Conservation (phyloP, 2,329 filamentous ascomycete genomes). For the Pyricularia grisea region DNA sequence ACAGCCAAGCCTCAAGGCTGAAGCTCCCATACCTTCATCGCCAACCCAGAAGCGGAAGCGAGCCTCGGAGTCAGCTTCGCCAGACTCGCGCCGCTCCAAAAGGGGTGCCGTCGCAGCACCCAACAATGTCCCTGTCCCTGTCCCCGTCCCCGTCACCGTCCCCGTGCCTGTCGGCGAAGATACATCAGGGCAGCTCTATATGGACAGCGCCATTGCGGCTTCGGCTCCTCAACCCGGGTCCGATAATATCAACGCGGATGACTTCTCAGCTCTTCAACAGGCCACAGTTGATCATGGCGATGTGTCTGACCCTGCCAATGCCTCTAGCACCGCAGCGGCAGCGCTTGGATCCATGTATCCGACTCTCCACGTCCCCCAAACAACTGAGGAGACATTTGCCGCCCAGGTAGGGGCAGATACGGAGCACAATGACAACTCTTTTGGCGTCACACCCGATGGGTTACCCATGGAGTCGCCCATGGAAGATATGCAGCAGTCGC, state of each 20-base stretch:
- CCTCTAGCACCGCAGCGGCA: slow-evolving; percentile 50
- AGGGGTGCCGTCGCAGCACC: slow-evolving; percentile 30
- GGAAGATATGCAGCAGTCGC: slow-evolving; percentile 29
- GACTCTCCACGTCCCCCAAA: slow-evolving; percentile 45
- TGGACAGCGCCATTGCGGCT: slow-evolving; percentile 42
- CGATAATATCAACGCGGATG: slow-evolving; percentile 31
- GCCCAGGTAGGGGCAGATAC: slow-evolving; percentile 33
- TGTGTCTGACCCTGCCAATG: slow-evolving; percentile 37
- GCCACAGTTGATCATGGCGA: slow-evolving; percentile 39
- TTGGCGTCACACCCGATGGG: slow-evolving; percentile 23
- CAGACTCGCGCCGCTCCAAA: slow-evolving; percentile 40
- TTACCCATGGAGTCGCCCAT: slow-evolving; percentile 16
- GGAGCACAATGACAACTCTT: slow-evolving; percentile 17
- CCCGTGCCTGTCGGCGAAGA: slow-evolving; percentile 25
- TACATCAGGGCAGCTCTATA: slow-evolving; percentile 34
- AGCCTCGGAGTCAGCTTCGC: slow-evolving; percentile 34
- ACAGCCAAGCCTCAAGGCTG: slow-evolving; percentile 4
- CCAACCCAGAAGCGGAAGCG: slow-evolving; percentile 44
- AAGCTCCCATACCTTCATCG: neutral
- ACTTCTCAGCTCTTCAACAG: slow-evolving; percentile 48
- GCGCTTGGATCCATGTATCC: slow-evolving; percentile 50
- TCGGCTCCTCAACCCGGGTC: slow-evolving; percentile 22
- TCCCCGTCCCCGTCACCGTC: slow-evolving; percentile 19
- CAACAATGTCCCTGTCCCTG: slow-evolving; percentile 30
- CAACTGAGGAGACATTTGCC: slow-evolving; percentile 51